Evolutionary conservation across 2,329 filamentous ascomycete genomes (phyloP).

Genomic region (Cladosporium sp.): DNA sequence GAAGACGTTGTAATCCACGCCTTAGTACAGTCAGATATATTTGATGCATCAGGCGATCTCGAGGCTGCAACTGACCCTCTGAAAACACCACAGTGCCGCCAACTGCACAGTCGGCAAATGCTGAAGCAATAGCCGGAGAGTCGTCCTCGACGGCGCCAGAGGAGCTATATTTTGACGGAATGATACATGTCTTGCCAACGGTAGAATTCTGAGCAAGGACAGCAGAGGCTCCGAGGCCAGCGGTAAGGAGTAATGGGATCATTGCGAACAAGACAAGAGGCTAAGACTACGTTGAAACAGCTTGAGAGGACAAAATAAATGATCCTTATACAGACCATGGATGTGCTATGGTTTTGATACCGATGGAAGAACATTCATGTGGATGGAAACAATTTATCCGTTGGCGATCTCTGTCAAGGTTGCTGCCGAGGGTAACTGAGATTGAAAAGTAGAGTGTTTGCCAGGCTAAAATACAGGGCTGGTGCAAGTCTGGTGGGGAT

Average conservation of each 20-base stretch:
- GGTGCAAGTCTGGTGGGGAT: background rate
- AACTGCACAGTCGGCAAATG: conserved; percentile 35
- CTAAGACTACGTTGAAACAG: background rate
- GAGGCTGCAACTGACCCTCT: conserved; percentile 15
- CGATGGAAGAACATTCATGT: background rate
- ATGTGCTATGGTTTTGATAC: background rate
- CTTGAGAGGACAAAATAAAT: background rate
- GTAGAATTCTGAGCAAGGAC: conserved; percentile 4
- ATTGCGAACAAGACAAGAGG: no score
- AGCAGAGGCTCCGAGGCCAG: background rate
- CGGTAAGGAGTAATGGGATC: background rate
- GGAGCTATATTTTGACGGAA: conserved; percentile 22
- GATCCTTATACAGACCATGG: background rate
- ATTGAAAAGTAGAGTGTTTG: background rate
- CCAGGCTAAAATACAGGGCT: background rate
- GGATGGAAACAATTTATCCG: conserved; percentile 5
- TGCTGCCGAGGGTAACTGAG: background rate
- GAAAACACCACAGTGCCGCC: conserved; percentile 36
- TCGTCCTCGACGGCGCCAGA: conserved; percentile 39
- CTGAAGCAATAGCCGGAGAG: conserved; percentile 35
- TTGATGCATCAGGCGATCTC: background rate
- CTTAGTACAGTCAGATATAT: conserved; percentile 14
- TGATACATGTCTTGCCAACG: conserved; percentile 14
- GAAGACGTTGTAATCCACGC: conserved; percentile 42
- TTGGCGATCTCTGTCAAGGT: background rate